Evolutionary conservation across 1,284 basidiomycete genomes (phyloP).

Genomic region (Agaricales sp.): DNA sequence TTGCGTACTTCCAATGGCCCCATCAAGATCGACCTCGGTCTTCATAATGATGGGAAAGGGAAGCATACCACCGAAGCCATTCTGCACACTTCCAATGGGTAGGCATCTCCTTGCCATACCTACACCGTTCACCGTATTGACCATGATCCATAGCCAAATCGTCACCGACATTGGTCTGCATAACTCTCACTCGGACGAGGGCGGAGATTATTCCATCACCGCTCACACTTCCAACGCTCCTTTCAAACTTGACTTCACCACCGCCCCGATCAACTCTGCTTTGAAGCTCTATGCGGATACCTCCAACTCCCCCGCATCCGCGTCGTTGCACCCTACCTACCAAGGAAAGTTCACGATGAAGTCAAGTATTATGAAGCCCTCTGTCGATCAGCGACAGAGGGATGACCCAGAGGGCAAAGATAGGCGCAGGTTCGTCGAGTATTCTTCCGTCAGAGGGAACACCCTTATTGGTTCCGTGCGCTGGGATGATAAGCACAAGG

Average conservation of each 20-base stretch:
- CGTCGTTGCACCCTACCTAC: conserved; percentile 27
- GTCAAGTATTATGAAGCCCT: conserved; percentile 16
- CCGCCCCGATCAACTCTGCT: conserved; percentile 28
- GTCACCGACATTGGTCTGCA: not conserved
- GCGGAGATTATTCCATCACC: conserved; percentile 25
- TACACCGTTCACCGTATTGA: not conserved
- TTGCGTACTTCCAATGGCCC: conserved; percentile 25
- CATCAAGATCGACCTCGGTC: conserved; percentile 21
- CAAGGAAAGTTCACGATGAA: conserved; percentile 30
- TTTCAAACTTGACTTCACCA: conserved; percentile 21
- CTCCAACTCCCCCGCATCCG: conserved; percentile 19
- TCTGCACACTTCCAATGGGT: conserved; percentile 29
- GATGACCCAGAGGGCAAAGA: conserved; percentile 30
- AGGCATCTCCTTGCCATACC: conserved; percentile 4
- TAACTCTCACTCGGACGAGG: conserved; percentile 7
- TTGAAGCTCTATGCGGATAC: conserved; percentile 24
- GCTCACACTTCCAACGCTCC: conserved; percentile 18
- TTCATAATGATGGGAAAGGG: conserved; percentile 16
- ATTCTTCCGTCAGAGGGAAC: not conserved
- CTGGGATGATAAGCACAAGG: not conserved
- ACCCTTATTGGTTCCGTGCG: not conserved
- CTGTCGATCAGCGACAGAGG: conserved; percentile 11
- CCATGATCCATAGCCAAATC: not conserved
- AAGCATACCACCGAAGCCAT: conserved; percentile 12
- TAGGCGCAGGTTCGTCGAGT: conserved; percentile 20